phyloP scores from a whole-genome alignment of 805 yeast species.

The Ogataea methanolica region DNA sequence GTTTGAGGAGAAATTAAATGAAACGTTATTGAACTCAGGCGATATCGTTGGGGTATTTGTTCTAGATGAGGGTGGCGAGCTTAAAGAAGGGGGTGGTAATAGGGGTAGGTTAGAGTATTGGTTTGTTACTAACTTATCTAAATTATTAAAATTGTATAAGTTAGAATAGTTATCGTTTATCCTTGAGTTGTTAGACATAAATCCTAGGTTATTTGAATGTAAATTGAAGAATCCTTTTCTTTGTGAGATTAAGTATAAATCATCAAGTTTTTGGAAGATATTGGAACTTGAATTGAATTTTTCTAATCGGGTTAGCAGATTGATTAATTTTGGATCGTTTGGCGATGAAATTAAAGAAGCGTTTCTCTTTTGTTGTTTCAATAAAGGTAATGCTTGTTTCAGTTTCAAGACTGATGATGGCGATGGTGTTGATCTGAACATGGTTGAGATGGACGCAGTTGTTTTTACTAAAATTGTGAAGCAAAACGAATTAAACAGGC shows the following conservation, averaged over 20 bases:
- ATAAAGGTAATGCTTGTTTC: too few relatives aligned
- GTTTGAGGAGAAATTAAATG: background rate
- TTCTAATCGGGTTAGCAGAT: constrained; percentile 24
- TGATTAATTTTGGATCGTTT: constrained; percentile 27
- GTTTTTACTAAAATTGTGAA: too few relatives aligned
- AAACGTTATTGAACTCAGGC: background rate
- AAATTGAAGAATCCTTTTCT: constrained; percentile 30
- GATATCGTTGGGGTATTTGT: constrained; percentile 1
- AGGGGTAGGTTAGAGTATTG: constrained; percentile 21
- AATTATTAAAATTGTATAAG: constrained; percentile 25
- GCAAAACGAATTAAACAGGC: too few relatives aligned
- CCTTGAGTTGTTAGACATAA: constrained; percentile 23
- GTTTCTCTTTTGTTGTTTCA: constrained; percentile 10
- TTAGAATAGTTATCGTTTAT: constrained; percentile 22
- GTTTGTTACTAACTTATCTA: constrained; percentile 21
- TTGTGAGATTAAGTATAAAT: constrained; percentile 26
- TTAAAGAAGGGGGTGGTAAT: constrained; percentile 13
- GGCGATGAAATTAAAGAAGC: constrained; percentile 25
- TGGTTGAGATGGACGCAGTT: too few relatives aligned
- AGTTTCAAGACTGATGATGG: too few relatives aligned
- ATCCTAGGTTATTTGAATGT: constrained; percentile 26
- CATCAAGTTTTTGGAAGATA: constrained; percentile 28
- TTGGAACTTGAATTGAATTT: constrained; percentile 23
- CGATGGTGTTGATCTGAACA: too few relatives aligned
- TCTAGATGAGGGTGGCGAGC: constrained; percentile 1